phyloP scores from a whole-genome alignment of 208 protist genomes.

The Willaertia magna region DNA sequence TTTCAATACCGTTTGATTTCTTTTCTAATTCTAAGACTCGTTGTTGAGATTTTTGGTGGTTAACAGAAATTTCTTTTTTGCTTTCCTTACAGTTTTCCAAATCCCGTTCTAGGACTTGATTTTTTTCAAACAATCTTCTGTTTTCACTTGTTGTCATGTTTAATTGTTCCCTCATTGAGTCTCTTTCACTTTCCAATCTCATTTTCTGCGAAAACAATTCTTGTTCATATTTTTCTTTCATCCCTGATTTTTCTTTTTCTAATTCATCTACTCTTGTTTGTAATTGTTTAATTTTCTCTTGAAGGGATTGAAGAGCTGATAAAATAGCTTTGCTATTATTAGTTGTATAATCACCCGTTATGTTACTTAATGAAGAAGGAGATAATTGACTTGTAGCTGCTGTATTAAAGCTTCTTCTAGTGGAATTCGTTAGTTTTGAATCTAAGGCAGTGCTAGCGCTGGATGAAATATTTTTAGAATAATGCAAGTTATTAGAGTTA shows the following conservation, averaged over 20 bases:
- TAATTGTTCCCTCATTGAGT: neutral
- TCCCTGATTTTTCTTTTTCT: neutral
- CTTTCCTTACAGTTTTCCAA: neutral
- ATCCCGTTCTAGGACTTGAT: neutral
- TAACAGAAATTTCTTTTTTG: neutral
- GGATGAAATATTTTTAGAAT: too few relatives aligned
- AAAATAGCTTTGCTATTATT: conserved; percentile 3
- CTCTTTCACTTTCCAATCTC: neutral
- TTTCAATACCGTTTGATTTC: neutral
- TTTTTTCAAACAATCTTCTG: neutral
- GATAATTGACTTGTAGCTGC: too few relatives aligned
- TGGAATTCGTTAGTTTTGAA: too few relatives aligned
- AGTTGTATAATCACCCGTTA: too few relatives aligned
- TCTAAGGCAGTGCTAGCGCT: too few relatives aligned
- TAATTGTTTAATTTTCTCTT: conserved; percentile 7
- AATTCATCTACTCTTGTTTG: neutral
- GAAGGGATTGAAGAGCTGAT: neutral
- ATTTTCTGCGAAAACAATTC: neutral
- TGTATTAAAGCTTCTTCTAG: too few relatives aligned
- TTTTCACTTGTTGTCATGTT: neutral
- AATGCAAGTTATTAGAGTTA: too few relatives aligned
- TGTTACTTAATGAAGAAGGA: too few relatives aligned
- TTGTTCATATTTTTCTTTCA: neutral
- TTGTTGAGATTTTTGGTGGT: neutral
- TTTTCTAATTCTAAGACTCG: neutral